Evolutionary conservation across 2,329 filamentous ascomycete genomes (phyloP), one percentile per base, ranked within the genome.

Genomic region (Pseudogymnoascus sp.): DNA sequence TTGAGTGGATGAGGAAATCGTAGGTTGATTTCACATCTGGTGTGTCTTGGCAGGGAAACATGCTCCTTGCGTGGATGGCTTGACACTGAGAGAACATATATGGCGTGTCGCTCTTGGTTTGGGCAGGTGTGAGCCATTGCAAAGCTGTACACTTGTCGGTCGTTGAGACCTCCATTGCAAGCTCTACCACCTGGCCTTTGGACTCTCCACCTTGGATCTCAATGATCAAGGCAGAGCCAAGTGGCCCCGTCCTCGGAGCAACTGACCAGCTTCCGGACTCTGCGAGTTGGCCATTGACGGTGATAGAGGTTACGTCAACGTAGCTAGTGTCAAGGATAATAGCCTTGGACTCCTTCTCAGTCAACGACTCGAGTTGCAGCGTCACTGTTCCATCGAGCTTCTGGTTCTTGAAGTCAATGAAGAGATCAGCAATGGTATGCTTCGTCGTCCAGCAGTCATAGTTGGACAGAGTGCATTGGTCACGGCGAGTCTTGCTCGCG

Each of bases 51-150:
- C 93, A 97, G 5, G 95, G 95, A 75, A 97, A 96, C 65, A 97
- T 84, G 58, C 92, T 96, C 64, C 95, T 87, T 45, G 91, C 91
- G 71, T 97, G 93, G 71, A 97, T 97, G 61, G 93, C 93, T 80
- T 99, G 93, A 75, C 93, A 96, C 79, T 97, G 95, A 49, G 91
- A 96, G 79, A 97, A 97, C 87, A 97, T 93, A 77, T 97, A 97
- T 1, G 93, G 93, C 76, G 92, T 95, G 79, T 92, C 93, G 83
- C 96, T 97, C 63, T 90, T 91, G 0, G 95, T 97, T 78, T 97
- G 95, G 33, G 88, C 89, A 1, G 92, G 91, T 0, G 90, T 93
- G 75, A 99, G 83, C 93, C 95, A 99, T 77, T 97, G 93, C 65
- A 99, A 80, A 8, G 93, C 93, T 9, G 93, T 96, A 76, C 93